Conservation (phyloP, 371 early-diverging fungal genomes). For the Mortierella sp. region DNA sequence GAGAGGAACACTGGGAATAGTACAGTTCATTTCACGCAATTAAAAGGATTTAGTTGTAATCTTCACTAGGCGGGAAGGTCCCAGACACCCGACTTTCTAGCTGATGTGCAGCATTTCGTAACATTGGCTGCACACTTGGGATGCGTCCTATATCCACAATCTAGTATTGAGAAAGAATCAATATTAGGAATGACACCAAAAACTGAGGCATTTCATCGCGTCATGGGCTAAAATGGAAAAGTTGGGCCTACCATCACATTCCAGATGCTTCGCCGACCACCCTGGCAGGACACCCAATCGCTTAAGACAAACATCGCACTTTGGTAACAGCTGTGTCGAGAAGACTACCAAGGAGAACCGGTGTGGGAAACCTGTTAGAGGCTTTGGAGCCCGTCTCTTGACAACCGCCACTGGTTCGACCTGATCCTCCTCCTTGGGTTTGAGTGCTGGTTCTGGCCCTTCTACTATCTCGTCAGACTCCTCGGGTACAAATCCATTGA, state of each 20-base stretch:
- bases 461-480: constrained; percentile 2
- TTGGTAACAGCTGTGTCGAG: constrained; percentile 38
- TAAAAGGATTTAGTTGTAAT: too few species aligned
- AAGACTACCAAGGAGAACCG: constrained; percentile 41
- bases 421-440: not conserved
- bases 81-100: constrained; percentile 47
- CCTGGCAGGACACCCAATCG: constrained; percentile 43
- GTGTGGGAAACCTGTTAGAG: constrained; percentile 39
- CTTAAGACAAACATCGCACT: constrained; percentile 46
- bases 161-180: constrained; percentile 5
- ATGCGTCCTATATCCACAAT: constrained; percentile 45
- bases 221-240: not conserved
- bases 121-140: constrained; percentile 40
- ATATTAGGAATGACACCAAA: not conserved
- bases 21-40: too few species aligned
- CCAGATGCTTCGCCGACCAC: constrained; percentile 46
- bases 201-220: too few species aligned
- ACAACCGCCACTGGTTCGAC: constrained; percentile 7
- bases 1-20: constrained; percentile 33
- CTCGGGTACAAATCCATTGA: not conserved
- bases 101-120: constrained; percentile 41
- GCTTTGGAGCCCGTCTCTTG: constrained; percentile 16
- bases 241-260: constrained; percentile 40
- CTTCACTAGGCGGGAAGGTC: constrained; percentile 25
- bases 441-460: too few species aligned